Percentiles rank a stretch among this genome's conserved stretches.
These are phyloP conservation scores for Mycena rosella DNA, from an alignment of 768 basidiomycete species.

Conservation along the genomic window DNA sequence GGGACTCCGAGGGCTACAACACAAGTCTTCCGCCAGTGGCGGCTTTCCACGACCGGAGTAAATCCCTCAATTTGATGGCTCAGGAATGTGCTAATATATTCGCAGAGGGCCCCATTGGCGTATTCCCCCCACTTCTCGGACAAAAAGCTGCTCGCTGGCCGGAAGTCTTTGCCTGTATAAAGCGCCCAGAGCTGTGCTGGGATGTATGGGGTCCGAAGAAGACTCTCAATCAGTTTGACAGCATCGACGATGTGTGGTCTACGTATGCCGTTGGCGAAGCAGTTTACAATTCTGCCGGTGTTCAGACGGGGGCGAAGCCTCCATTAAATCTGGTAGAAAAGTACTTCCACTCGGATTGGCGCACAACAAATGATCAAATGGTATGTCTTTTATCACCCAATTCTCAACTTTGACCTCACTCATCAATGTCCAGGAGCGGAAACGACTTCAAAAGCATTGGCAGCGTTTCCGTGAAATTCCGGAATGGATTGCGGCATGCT, in stretches of 20 bases:
- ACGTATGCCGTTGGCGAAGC: slow-evolving; percentile 38
- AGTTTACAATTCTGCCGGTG: slow-evolving; percentile 21
- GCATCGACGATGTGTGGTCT: slow-evolving; percentile 35
- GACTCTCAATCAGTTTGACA: slow-evolving; percentile 21
- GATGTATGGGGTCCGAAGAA: slow-evolving; percentile 41
- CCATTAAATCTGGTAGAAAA: slow-evolving; percentile 42
- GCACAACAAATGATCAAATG: neutral
- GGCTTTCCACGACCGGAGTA: neutral
- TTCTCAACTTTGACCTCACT: neutral
- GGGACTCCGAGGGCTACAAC: neutral
- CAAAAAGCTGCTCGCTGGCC: slow-evolving; percentile 40
- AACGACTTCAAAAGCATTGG: neutral
- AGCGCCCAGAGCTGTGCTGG: slow-evolving; percentile 42
- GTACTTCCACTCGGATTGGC: slow-evolving; percentile 26
- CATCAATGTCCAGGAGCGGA: neutral
- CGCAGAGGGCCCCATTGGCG: slow-evolving; percentile 23
- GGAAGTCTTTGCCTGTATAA: slow-evolving; percentile 40
- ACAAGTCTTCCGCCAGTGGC: neutral
- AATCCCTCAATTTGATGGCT: neutral
- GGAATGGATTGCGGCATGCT: neutral
- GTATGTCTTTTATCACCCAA: neutral
- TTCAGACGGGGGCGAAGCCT: slow-evolving; percentile 43
- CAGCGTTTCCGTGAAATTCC: slow-evolving; percentile 6
- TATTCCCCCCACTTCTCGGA: slow-evolving; percentile 41
- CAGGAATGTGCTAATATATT: neutral